phyloP scores from a whole-genome alignment of 163 green algal genomes.

The Chloroidium sp. region DNA sequence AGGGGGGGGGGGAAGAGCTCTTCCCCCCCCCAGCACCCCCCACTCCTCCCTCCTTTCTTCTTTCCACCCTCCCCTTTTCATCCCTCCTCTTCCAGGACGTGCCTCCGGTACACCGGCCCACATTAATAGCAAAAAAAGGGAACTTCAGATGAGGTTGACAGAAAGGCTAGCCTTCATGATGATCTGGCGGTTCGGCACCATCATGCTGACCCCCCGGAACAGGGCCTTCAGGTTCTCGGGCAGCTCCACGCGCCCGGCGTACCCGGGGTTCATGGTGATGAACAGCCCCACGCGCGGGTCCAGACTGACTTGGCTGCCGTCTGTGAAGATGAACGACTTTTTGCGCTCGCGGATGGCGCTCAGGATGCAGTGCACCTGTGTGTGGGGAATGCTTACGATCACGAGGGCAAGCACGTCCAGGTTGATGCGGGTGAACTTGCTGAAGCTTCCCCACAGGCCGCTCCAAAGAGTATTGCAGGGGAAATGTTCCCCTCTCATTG shows the following conservation, averaged over 20 bases:
- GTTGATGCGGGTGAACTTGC: conserved; percentile 79
- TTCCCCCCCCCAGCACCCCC: too few relatives aligned
- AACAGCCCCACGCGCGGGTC: conserved; percentile 80
- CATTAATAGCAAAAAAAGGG: too few relatives aligned
- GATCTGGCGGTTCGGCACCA: conserved; percentile 88
- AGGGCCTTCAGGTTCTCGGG: conserved; percentile 86
- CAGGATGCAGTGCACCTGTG: conserved; percentile 59
- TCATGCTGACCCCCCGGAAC: conserved; percentile 91
- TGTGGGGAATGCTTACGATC: too few relatives aligned
- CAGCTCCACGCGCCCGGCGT: conserved; percentile 84
- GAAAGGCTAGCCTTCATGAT: conserved; percentile 87
- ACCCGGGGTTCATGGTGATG: conserved; percentile 98
- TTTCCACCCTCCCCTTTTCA: too few relatives aligned
- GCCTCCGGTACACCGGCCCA: too few relatives aligned
- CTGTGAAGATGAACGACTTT: conserved; percentile 77
- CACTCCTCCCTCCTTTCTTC: too few relatives aligned
- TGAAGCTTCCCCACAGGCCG: conserved; percentile 92
- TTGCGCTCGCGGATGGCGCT: conserved; percentile 79
- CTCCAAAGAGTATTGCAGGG: too few relatives aligned
- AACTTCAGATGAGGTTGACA: too few relatives aligned
- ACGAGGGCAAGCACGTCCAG: too few relatives aligned
- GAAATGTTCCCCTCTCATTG: too few relatives aligned
- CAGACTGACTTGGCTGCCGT: conserved; percentile 74
- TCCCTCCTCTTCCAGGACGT: too few relatives aligned
- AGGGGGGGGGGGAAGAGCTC: too few relatives aligned